Base-by-base conservation (phyloP, 2,329 filamentous ascomycete genomes). In the Cercospora berteroae region DNA sequence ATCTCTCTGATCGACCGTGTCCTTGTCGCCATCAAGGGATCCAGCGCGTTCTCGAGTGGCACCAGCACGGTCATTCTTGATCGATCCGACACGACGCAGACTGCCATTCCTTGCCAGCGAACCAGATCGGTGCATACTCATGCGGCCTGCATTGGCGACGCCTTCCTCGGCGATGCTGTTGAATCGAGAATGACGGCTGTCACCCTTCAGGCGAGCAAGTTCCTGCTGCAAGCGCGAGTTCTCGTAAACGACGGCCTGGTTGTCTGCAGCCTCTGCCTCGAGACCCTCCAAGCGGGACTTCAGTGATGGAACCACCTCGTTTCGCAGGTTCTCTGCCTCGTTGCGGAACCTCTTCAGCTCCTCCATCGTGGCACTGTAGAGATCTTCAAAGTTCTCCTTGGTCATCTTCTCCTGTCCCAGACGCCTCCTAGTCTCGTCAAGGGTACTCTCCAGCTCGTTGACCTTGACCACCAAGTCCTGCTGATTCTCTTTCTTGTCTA, bases 341-440 rank as follows among this genome's bases (percentile, higher is more conserved):
- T 95, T 94, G 68, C 91, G 87, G 63, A 93, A 88, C 72, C 88
- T 90, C 74, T 94, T 87, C 13, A 98, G 84, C 77, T 99, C 93
- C 25, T 88, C 87, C 73, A 91, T 90, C 73, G 98, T 88, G 5
- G 92, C 94, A 6, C 89, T 88, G 55, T 98, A 84, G 52, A 99
- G 85, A 77, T 97, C 94, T 80, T 98, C 93, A 74, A 98, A 96
- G 78, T 96, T 97, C 76, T 92, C 89, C 79, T 96, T 97, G 73
- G 91, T 88, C 77, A 92, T 87, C 65, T 91, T 87, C 80, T 99
- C 95, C 76, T 98, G 93, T 0, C 87, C 84, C 55, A 99, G 84
- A 72, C 92, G 90, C 73, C 94, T 88, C 70, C 90, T 89, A 58
- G 94, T 86, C 75, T 96, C 93, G 72, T 97, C 93, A 70, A 96